phyloP scores from a whole-genome alignment of 176 grass and related monocot species.

The Rhynchospora breviuscula region DNA sequence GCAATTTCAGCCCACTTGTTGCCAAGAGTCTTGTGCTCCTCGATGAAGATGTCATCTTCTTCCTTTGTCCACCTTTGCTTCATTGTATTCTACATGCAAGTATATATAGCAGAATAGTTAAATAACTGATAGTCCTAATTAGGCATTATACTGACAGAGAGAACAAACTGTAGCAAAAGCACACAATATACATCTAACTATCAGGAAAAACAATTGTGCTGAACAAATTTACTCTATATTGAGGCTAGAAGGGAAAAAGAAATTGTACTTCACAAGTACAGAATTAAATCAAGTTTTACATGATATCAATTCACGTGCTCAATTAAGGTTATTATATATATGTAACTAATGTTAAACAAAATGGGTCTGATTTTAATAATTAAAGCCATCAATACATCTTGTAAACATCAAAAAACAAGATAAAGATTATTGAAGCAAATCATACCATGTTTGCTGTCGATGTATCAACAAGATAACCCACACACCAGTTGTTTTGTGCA shows the following conservation, averaged over 20 bases:
- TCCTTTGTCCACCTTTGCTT: not conserved
- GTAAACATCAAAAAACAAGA: not conserved
- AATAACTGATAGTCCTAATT: not conserved
- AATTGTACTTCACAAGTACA: not conserved
- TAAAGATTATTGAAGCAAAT: not conserved
- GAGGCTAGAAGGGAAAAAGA: not conserved
- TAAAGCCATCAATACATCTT: not conserved
- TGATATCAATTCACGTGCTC: not conserved
- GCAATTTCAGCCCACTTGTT: conserved; percentile 62
- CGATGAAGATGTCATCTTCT: not conserved
- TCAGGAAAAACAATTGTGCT: not conserved
- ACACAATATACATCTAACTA: not conserved
- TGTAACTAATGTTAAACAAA: not conserved
- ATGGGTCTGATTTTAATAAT: not conserved
- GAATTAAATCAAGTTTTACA: not conserved
- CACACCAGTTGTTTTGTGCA: not conserved
- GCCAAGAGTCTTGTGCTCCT: not conserved
- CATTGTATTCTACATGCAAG: not conserved
- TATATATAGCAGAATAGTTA: not conserved
- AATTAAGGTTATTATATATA: not conserved
- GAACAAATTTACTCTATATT: not conserved
- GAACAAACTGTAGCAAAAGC: not conserved
- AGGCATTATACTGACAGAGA: not conserved
- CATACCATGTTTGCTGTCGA: not conserved
- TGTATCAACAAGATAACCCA: not conserved